Conservation (phyloP, 2,329 filamentous ascomycete genomes). For the Myriosclerotinia duriaeana region DNA sequence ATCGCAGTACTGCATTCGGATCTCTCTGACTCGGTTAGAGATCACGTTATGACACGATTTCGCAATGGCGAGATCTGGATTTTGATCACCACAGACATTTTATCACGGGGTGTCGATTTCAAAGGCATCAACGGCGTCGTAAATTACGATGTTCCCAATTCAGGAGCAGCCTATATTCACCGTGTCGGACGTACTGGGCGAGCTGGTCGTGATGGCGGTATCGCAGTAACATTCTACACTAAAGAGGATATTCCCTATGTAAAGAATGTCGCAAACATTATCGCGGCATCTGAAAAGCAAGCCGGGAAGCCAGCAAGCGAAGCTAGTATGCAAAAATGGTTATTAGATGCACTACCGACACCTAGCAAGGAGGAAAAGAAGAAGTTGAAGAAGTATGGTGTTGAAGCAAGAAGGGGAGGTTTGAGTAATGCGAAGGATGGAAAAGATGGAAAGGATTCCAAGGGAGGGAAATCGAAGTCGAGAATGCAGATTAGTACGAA, state of each 20-base stretch:
- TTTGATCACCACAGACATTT: constrained; percentile 89
- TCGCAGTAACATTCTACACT: constrained; percentile 92
- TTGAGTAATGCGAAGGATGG: constrained; percentile 45
- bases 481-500: constrained; percentile 72
- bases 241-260: constrained; percentile 90
- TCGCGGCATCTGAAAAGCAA: constrained; percentile 77
- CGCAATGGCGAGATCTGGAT: constrained; percentile 93
- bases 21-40: constrained; percentile 72
- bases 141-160: constrained; percentile 96
- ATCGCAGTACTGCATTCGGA: constrained; percentile 90
- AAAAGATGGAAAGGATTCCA: constrained; percentile 40
- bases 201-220: constrained; percentile 80
- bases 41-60: constrained; percentile 84
- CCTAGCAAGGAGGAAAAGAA: constrained; percentile 82
- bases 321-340: constrained; percentile 74
- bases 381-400: constrained; percentile 76
- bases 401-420: constrained; percentile 63
- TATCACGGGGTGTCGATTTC: constrained; percentile 92
- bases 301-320: constrained; percentile 51
- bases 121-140: constrained; percentile 92
- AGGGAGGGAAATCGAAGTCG: constrained; percentile 33
- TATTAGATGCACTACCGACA: constrained; percentile 82
- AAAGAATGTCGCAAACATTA: constrained; percentile 90
- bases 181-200: constrained; percentile 88
- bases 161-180: constrained; percentile 86